Conservation (phyloP, 2,329 filamentous ascomycete species). For the Lecanicillium sp. region DNA sequence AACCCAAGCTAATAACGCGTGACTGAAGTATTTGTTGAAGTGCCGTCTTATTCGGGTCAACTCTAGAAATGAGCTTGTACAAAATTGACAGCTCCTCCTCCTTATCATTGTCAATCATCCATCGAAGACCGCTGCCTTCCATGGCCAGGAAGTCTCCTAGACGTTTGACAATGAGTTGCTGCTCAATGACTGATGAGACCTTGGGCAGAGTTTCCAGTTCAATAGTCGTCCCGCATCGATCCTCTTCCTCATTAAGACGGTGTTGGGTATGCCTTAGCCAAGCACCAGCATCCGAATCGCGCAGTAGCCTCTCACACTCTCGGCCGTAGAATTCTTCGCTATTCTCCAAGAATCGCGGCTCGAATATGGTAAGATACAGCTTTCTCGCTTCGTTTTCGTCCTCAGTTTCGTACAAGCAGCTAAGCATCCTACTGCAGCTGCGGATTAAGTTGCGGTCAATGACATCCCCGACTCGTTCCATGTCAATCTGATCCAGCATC, state of each 20-base stretch:
- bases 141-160: slow-evolving; percentile 76
- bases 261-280: slow-evolving; percentile 73
- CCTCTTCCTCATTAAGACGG: slow-evolving; percentile 71
- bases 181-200: slow-evolving; percentile 70
- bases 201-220: slow-evolving; percentile 64
- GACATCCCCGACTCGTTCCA: slow-evolving; percentile 84
- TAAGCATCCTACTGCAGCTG: slow-evolving; percentile 82
- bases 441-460: slow-evolving; percentile 79
- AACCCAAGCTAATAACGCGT: slow-evolving; percentile 71
- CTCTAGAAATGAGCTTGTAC: slow-evolving; percentile 69
- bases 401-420: slow-evolving; percentile 75
- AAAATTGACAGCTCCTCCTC: slow-evolving; percentile 71
- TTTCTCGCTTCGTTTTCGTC: slow-evolving; percentile 71
- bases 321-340: slow-evolving; percentile 66
- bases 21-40: slow-evolving; percentile 64
- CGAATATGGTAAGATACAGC: slow-evolving; percentile 77
- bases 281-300: slow-evolving; percentile 69
- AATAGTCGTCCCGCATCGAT: slow-evolving; percentile 76
- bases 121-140: slow-evolving; percentile 73
- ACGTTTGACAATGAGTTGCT: slow-evolving; percentile 69
- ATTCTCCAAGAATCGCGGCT: slow-evolving; percentile 64
- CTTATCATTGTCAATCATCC: slow-evolving; percentile 89
- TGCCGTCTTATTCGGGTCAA: slow-evolving; percentile 65
- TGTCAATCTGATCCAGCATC: slow-evolving; percentile 81
- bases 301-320: slow-evolving; percentile 69